Evolutionary conservation across 1,284 basidiomycete species (phyloP), one percentile per base, ranked within the genome.

Genomic region (Malassezia sympodialis): DNA sequence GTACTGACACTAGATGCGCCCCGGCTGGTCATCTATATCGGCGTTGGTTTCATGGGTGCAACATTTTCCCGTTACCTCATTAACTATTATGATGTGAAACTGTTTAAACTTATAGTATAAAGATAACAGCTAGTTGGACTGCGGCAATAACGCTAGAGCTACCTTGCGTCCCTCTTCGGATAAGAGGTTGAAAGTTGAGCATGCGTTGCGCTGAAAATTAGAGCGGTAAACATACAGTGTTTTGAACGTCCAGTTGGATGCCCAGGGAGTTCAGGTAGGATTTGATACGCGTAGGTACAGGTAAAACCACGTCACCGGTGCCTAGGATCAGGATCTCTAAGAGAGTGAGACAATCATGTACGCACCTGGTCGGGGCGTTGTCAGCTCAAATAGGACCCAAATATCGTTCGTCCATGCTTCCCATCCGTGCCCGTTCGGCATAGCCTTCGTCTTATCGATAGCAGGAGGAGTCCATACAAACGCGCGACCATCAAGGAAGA

Each of bases 121-220:
- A 17, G 17, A 35, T 15, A 35, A 35, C 14, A 19, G 4, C 14
- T 45, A 45, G 28, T 45, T 19, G 17, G 43, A 28, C 19, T 43
- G 27, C n/a, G 89, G 89, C 39, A 91, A 78, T n/a, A 94, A 75
- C 2, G 90, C 90, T 14, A 88, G 89, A 31, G 88, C 86, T 15
- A 96, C 87, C 14, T 84, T 83, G 53, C 90, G 79, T 1, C 90
- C 90, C 76, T 96, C 90, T 75, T 96, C 90, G 0, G 85, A 78
- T 28, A 96, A 80, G 17, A 96, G 76, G 74, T 96, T 94, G 75
- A 90, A 96, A 0, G 90, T 93, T 30, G 89, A 85, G 67, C 88
- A 89, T 7, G 90, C 90, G 72, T 91, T 93, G 61, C 86, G 78
- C 87, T 90, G 59, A 11, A 19, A 2, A 24, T 37, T 28, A 52